Evolutionary conservation across 2,329 filamentous ascomycete genomes (phyloP).

Genomic region (Lachnellula subtilissima): DNA sequence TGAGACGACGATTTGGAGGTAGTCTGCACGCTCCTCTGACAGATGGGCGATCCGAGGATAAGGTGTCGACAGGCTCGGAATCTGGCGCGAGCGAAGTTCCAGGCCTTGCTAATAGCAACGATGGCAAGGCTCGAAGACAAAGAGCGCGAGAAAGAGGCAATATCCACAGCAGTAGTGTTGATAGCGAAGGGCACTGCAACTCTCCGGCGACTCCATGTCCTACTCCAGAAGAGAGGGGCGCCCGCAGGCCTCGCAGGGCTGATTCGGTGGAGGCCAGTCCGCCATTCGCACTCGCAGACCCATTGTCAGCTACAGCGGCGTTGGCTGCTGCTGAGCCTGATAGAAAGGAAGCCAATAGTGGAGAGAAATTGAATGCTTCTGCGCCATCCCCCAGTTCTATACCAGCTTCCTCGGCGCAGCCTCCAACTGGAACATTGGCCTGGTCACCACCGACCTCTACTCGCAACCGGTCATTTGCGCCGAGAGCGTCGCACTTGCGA

Average conservation of each 20-base stretch:
- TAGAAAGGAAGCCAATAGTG: not conserved
- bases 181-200: conserved; percentile 20
- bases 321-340: conserved; percentile 1
- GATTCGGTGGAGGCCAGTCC: not conserved
- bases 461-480: too few species aligned
- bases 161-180: conserved; percentile 25
- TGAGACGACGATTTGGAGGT: conserved; percentile 24
- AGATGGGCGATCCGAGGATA: conserved; percentile 12
- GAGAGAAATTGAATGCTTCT: not conserved
- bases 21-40: conserved; percentile 19
- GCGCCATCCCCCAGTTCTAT: not conserved
- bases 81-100: conserved; percentile 9
- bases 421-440: not conserved
- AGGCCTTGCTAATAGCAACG: conserved; percentile 13
- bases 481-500: not conserved
- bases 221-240: conserved; percentile 3
- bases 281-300: conserved; percentile 7
- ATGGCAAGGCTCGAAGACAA: conserved; percentile 20
- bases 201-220: conserved; percentile 18
- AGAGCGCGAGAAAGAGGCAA: conserved; percentile 27
- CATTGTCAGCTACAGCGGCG: conserved; percentile 8
- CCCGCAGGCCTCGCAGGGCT: not conserved
- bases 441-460: too few species aligned
- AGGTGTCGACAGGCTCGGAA: conserved; percentile 5
- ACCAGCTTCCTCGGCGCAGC: not conserved